Evolutionary conservation across 495 filamentous ascomycete genomes (phyloP).

Genomic region (Pyrenopolyporus hunteri): DNA sequence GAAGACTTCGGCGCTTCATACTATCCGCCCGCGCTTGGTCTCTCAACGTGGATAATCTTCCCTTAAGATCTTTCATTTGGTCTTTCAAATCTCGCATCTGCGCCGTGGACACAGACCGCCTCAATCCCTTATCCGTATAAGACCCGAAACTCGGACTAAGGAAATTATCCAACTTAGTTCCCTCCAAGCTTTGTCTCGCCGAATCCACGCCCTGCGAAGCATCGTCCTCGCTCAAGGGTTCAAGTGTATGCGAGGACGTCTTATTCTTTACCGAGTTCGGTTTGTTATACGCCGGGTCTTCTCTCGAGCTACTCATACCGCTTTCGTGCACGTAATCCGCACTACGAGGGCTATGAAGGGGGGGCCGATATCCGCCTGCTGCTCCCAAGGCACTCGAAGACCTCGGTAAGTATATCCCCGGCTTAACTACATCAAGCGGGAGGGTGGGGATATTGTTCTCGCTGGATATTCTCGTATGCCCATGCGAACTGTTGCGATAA

Average conservation of each 20-base stretch:
- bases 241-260: slow-evolving; percentile 30
- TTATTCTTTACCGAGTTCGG: slow-evolving; percentile 30
- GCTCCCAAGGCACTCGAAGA: slow-evolving; percentile 58
- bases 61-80: slow-evolving; percentile 93
- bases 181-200: slow-evolving; percentile 38
- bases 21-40: slow-evolving; percentile 83
- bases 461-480: slow-evolving; percentile 52
- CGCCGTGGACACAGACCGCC: slow-evolving; percentile 61
- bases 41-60: slow-evolving; percentile 84
- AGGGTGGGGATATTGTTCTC: slow-evolving; percentile 49
- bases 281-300: slow-evolving; percentile 18
- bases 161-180: slow-evolving; percentile 42
- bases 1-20: slow-evolving; percentile 80
- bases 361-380: slow-evolving; percentile 55
- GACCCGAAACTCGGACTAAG: slow-evolving; percentile 50
- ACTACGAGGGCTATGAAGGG: slow-evolving; percentile 46
- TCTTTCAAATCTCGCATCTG: slow-evolving; percentile 85
- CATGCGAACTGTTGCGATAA: slow-evolving; percentile 32
- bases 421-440: slow-evolving; percentile 40
- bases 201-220: slow-evolving; percentile 33
- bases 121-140: slow-evolving; percentile 49
- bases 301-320: slow-evolving; percentile 19
- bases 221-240: slow-evolving; percentile 50
- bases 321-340: slow-evolving; percentile 44
- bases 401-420: slow-evolving; percentile 44